Conservation (phyloP, 352 stramenopile genomes). For the Phytophthora pistaciae region DNA sequence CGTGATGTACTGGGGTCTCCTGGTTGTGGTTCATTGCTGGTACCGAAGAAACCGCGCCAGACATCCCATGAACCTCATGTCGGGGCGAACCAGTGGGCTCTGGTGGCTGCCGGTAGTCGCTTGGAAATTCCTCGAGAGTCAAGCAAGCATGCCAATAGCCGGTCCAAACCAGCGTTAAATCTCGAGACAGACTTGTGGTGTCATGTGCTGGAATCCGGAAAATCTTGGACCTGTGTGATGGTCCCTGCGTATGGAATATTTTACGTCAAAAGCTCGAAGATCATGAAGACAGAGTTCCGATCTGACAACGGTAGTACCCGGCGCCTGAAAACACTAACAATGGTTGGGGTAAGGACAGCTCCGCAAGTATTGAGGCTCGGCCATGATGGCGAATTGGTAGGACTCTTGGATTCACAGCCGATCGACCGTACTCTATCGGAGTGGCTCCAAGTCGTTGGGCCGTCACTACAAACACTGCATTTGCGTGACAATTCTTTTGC, state of each 20-base stretch:
- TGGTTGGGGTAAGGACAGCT: conserved; percentile 38
- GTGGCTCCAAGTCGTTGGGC: conserved; percentile 29
- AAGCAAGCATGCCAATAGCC: not conserved
- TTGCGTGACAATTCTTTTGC: conserved; percentile 41
- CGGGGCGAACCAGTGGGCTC: conserved; percentile 7
- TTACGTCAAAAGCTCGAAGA: conserved; percentile 31
- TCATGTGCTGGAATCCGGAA: conserved; percentile 18
- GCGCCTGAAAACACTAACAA: conserved; percentile 38
- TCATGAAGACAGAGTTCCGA: conserved; percentile 15
- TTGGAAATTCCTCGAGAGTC: conserved; percentile 22
- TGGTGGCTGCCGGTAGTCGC: conserved; percentile 17
- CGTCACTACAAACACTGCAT: conserved; percentile 36
- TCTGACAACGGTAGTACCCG: not conserved
- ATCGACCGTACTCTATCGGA: conserved; percentile 26
- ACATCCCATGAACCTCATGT: not conserved
- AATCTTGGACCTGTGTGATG: conserved; percentile 38
- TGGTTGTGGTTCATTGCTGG: conserved; percentile 9
- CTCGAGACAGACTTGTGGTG: conserved; percentile 29
- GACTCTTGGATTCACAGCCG: not conserved
- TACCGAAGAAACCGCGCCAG: conserved; percentile 1
- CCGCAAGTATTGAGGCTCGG: conserved; percentile 6
- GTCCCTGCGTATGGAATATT: conserved; percentile 48
- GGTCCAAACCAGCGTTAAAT: conserved; percentile 8
- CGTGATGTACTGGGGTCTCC: conserved; percentile 12
- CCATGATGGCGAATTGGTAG: conserved; percentile 5